Evolutionary conservation across 306 rosid species (phyloP).

Genomic region (Trifolium fragiferum): DNA sequence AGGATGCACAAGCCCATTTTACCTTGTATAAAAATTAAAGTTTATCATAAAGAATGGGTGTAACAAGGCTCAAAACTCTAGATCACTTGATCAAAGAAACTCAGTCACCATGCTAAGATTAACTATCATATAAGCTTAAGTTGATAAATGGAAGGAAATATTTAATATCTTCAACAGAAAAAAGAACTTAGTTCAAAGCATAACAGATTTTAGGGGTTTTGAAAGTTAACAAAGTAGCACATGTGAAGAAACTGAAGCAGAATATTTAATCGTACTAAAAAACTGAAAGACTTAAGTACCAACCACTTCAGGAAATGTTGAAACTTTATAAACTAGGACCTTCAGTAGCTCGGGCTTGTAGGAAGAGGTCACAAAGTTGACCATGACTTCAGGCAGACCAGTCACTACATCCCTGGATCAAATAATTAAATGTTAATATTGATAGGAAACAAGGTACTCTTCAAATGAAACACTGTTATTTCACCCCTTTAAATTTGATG

Average conservation of each 20-base stretch:
- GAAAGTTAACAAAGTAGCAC: slow-evolving; percentile 33
- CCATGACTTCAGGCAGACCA: slow-evolving; percentile 85
- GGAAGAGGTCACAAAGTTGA: slow-evolving; percentile 93
- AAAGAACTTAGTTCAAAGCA: slow-evolving; percentile 14
- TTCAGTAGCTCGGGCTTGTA: slow-evolving; percentile 74
- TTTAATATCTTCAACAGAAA: slow-evolving; percentile 18
- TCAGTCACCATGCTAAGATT: slow-evolving; percentile 10
- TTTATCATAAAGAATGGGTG: slow-evolving; percentile 10
- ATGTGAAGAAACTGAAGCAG: slow-evolving; percentile 12
- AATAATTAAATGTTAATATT: slow-evolving; percentile 32
- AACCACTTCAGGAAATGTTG: slow-evolving; percentile 90
- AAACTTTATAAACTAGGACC: slow-evolving; percentile 72
- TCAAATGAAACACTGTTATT: slow-evolving; percentile 25
- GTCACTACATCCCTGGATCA: slow-evolving; percentile 68
- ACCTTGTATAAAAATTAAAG: slow-evolving; percentile 13
- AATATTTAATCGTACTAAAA: slow-evolving; percentile 28
- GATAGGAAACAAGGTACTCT: slow-evolving; percentile 17
- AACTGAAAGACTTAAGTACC: slow-evolving; percentile 44
- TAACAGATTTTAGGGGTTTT: not conserved
- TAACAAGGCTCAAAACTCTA: slow-evolving; percentile 24
- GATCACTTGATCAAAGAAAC: not conserved
- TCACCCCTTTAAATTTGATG: not conserved
- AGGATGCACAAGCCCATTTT: slow-evolving; percentile 19
- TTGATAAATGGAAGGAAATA: not conserved
- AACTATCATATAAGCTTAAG: slow-evolving; percentile 20